Evolutionary conservation across 495 filamentous ascomycete species (phyloP), one percentile per base, ranked within the genome.

Genomic region (Tetracladium setigerum): DNA sequence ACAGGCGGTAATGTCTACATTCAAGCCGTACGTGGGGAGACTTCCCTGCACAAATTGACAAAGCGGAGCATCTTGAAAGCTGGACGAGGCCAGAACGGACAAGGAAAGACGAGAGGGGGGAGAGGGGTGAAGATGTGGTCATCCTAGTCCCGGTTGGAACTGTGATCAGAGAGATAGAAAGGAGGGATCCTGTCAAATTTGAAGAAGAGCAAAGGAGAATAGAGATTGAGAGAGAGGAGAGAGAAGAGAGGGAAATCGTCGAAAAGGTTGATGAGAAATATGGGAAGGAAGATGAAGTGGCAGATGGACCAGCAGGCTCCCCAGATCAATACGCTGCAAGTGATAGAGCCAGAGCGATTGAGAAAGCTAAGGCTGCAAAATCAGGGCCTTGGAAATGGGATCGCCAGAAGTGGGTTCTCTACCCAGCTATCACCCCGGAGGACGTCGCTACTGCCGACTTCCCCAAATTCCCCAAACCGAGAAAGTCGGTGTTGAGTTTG

Each of bases 81-180:
- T 1, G 81, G 82, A 5, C 69, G 82, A 46, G 92, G 92, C 5
- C 85, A 76, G 58, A 88, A 87, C 58, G 92, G 92, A 6, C 83
- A 87, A 64, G 92, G 92, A 2, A 90, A 88, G 58, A 77, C 76
- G 42, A 77, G 78, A 44, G 83, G 86, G 30, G 92, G 1, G 77
- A 79, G 58, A 74, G 88, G 44, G 92, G 92, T 16, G 81, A 88
- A 0, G 92, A 98, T 66, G 61, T 97, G 2, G 67, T 97, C 44
- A 79, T 98, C 36, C 79, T 84, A 31, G 92, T 98, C 6, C 92
- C 94, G 1, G 86, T 97, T 8, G 92, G 92, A 12, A 97, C 92
- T 0, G 82, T 97, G 10, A 74, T 98, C 2, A 74, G 86, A 15
- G 92, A 98, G 63, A 67, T 95, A 10, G 73, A 73, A 41, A 74